Evolutionary conservation across 257 asterid species (phyloP).

Genomic region (Ilex asprella): DNA sequence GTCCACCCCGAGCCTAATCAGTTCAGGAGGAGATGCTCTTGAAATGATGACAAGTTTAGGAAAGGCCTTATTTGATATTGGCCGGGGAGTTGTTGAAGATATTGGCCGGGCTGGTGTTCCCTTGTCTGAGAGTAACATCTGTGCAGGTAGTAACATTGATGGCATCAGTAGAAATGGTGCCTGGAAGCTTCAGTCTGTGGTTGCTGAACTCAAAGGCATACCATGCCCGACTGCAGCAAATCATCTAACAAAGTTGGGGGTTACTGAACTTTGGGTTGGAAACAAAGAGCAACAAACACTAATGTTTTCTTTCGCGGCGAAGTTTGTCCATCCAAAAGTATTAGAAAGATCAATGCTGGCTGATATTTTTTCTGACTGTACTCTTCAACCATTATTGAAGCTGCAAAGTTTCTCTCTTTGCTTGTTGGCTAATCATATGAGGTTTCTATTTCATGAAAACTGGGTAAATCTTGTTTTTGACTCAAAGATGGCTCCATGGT

Average conservation of each 20-base stretch:
- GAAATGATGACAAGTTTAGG: slow-evolving; percentile 90
- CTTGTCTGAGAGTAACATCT: slow-evolving; percentile 39
- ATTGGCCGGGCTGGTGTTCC: slow-evolving; percentile 72
- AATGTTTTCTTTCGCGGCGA: slow-evolving; percentile 60
- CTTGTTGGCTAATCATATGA: slow-evolving; percentile 72
- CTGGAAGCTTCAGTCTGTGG: slow-evolving; percentile 36
- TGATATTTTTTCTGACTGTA: slow-evolving; percentile 51
- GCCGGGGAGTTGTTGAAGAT: slow-evolving; percentile 95
- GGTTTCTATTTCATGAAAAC: slow-evolving; percentile 60
- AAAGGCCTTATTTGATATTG: slow-evolving; percentile 84
- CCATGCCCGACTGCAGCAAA: slow-evolving; percentile 85
- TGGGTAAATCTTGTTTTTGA: slow-evolving; percentile 69
- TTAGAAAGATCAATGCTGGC: slow-evolving; percentile 66
- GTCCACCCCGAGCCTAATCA: slow-evolving; percentile 36
- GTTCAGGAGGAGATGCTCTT: slow-evolving; percentile 89
- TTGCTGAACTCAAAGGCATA: slow-evolving; percentile 72
- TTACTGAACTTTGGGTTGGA: slow-evolving; percentile 76
- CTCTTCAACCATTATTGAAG: slow-evolving; percentile 56
- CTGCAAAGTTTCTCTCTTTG: slow-evolving; percentile 62
- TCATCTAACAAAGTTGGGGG: slow-evolving; percentile 57
- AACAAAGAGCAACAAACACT: slow-evolving; percentile 67
- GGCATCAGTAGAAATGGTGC: slow-evolving; percentile 44
- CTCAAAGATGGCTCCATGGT: slow-evolving; percentile 82
- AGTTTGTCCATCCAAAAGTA: slow-evolving; percentile 78
- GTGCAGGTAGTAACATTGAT: slow-evolving; percentile 33